Evolutionary conservation across 495 filamentous ascomycete species (phyloP).

Genomic region (Pseudomonodictys pantanalensis): DNA sequence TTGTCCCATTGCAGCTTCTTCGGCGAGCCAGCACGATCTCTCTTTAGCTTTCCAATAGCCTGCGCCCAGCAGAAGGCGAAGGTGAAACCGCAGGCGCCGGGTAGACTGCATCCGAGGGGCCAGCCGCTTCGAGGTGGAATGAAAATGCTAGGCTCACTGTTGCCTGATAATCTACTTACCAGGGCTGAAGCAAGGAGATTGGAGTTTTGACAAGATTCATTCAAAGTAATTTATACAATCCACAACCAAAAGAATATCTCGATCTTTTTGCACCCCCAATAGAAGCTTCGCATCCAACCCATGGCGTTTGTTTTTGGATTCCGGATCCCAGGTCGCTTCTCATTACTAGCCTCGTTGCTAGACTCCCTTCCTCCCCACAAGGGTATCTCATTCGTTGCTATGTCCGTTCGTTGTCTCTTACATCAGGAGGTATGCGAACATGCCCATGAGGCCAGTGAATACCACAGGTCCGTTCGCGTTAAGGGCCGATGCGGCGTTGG

Average conservation of each 20-base stretch:
- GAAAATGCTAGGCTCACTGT: too few relatives aligned
- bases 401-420: background rate
- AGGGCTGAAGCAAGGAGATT: too few relatives aligned
- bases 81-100: too few relatives aligned
- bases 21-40: too few relatives aligned
- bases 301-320: conserved; percentile 3
- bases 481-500: conserved; percentile 15
- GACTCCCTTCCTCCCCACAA: background rate
- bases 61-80: too few relatives aligned
- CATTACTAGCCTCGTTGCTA: background rate
- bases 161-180: too few relatives aligned
- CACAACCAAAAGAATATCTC: conserved; percentile 12
- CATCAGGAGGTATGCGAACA: conserved; percentile 24
- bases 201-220: conserved; percentile 1
- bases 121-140: too few relatives aligned
- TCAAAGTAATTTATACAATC: conserved; percentile 19
- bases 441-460: conserved; percentile 15
- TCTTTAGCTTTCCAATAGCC: too few relatives aligned
- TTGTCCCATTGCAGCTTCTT: too few relatives aligned
- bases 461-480: conserved; percentile 8
- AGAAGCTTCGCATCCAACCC: conserved; percentile 13
- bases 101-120: too few relatives aligned
- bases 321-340: conserved; percentile 11
- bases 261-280: conserved; percentile 4
- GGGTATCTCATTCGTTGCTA: background rate